Evolutionary conservation across 1,284 basidiomycete species (phyloP).

Genomic region (Cryptococcus deneoformans): DNA sequence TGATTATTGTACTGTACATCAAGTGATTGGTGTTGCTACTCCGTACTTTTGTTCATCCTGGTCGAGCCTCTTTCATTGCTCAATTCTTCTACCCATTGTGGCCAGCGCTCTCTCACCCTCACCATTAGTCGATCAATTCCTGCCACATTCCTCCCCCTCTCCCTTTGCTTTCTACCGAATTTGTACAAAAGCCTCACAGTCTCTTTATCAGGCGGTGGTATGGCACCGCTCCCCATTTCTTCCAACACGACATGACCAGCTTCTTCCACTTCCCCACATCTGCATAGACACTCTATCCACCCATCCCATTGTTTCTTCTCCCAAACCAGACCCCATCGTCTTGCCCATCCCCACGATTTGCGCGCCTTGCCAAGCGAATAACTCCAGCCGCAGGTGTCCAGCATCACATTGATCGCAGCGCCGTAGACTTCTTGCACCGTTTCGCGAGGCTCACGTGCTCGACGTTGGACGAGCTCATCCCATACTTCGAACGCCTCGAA

Average conservation of each 20-base stretch:
- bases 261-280: conserved; percentile 63
- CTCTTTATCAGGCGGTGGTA: conserved; percentile 30
- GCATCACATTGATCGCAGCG: conserved; percentile 70
- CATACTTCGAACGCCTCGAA: conserved; percentile 73
- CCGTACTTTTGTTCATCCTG: background rate
- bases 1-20: background rate
- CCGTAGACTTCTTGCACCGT: conserved; percentile 56
- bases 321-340: conserved; percentile 55
- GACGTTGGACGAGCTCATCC: conserved; percentile 63
- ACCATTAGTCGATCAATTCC: conserved; percentile 8
- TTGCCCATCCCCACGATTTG: conserved; percentile 58
- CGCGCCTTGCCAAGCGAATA: conserved; percentile 56
- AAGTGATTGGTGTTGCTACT: background rate
- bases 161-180: conserved; percentile 36
- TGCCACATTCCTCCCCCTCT: conserved; percentile 3
- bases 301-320: conserved; percentile 64
- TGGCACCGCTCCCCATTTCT: conserved; percentile 55
- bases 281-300: conserved; percentile 84
- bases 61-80: conserved; percentile 3
- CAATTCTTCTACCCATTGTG: conserved; percentile 32
- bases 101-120: conserved; percentile 24
- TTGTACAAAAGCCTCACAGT: conserved; percentile 46
- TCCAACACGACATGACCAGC: conserved; percentile 64
- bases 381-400: conserved; percentile 75
- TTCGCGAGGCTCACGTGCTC: conserved; percentile 41